Evolutionary conservation across 2,329 filamentous ascomycete genomes (phyloP).

Genomic region (Tolypocladium amazonense): DNA sequence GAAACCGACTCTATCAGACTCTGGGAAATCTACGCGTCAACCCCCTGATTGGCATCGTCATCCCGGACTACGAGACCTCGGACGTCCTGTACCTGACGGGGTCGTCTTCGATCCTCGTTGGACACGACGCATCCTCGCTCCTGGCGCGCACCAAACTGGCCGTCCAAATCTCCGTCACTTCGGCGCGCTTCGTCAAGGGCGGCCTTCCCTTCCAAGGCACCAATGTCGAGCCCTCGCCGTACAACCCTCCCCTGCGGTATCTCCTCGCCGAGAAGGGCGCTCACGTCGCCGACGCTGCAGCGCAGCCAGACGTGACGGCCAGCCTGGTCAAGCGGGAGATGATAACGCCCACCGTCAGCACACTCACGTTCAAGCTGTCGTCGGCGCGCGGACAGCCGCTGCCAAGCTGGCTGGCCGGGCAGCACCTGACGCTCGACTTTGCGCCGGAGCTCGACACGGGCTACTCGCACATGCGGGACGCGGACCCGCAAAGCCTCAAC

Average conservation of each 20-base stretch:
- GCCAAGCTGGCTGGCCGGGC: conserved; percentile 52
- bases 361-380: conserved; percentile 43
- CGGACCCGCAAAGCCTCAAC: conserved; percentile 69
- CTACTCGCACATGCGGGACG: conserved; percentile 75
- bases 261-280: conserved; percentile 44
- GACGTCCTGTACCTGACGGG: conserved; percentile 69
- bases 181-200: conserved; percentile 49
- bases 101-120: conserved; percentile 53
- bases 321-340: conserved; percentile 45
- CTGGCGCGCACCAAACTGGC: conserved; percentile 64
- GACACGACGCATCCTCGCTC: conserved; percentile 47
- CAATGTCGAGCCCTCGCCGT: conserved; percentile 54
- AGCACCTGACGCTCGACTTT: conserved; percentile 72
- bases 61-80: conserved; percentile 66
- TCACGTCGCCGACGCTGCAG: conserved; percentile 4
- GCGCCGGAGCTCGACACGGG: conserved; percentile 56
- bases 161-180: conserved; percentile 53
- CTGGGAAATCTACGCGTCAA: conserved; percentile 64
- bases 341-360: conserved; percentile 56
- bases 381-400: conserved; percentile 2
- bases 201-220: conserved; percentile 59
- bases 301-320: conserved; percentile 27
- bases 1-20: conserved; percentile 75
- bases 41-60: conserved; percentile 55
- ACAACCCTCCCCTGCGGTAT: conserved; percentile 64